Conservation (phyloP, 2,329 filamentous ascomycete species). For the Pseudogymnoascus sp. region DNA sequence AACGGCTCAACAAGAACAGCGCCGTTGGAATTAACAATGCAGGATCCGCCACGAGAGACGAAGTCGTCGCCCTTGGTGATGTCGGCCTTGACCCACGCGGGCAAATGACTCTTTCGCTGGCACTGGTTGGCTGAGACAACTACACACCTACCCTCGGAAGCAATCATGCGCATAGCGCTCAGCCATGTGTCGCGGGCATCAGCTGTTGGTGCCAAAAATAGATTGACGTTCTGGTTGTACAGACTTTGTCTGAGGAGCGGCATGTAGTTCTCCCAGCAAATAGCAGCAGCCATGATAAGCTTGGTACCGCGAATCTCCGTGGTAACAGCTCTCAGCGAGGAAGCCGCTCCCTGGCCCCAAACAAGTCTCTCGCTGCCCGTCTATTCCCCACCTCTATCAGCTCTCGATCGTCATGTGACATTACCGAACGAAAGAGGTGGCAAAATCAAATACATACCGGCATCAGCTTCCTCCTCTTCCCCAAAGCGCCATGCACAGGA, state of each 20-base stretch:
- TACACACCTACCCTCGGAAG: slow-evolving; percentile 72
- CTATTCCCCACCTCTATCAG: slow-evolving; percentile 19
- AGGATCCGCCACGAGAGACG: slow-evolving; percentile 67
- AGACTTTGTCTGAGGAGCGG: slow-evolving; percentile 73
- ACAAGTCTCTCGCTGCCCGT: slow-evolving; percentile 76
- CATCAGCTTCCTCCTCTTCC: slow-evolving; percentile 88
- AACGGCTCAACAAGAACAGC: slow-evolving; percentile 72
- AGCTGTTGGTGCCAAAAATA: slow-evolving; percentile 85
- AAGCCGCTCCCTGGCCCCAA: slow-evolving; percentile 79
- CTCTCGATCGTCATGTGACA: neutral
- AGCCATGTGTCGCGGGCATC: slow-evolving; percentile 79
- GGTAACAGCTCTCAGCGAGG: slow-evolving; percentile 68
- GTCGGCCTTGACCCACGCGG: slow-evolving; percentile 42
- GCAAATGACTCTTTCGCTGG: slow-evolving; percentile 49
- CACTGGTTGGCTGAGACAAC: slow-evolving; percentile 84
- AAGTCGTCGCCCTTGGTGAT: slow-evolving; percentile 15
- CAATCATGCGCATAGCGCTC: slow-evolving; percentile 71
- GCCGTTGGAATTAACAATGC: slow-evolving; percentile 70
- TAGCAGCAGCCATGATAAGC: slow-evolving; percentile 74
- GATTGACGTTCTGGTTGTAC: slow-evolving; percentile 83
- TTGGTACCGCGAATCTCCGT: slow-evolving; percentile 71
- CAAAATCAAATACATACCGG: slow-evolving; percentile 46
- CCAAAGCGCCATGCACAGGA: slow-evolving; percentile 61
- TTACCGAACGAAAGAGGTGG: neutral
- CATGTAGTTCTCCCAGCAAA: slow-evolving; percentile 98